phyloP scores from a whole-genome alignment of 306 rosid genomes.

The Trichosanthes truncata region DNA sequence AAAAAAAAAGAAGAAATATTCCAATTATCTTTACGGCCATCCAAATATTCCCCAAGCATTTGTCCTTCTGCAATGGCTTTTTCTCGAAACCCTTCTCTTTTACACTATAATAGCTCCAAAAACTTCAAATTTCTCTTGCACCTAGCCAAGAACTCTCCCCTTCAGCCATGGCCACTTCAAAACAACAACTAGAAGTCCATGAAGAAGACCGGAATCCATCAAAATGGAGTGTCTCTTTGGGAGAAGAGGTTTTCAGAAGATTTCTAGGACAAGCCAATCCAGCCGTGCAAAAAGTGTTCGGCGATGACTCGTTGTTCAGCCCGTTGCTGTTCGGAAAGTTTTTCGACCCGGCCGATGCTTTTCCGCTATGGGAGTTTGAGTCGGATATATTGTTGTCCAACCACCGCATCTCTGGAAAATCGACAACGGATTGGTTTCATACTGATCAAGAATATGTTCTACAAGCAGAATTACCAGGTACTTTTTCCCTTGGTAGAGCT shows the following conservation, averaged over 20 bases:
- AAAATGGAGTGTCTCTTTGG: conserved; percentile 72
- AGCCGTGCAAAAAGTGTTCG: conserved; percentile 47
- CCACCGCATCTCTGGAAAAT: conserved; percentile 46
- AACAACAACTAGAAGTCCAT: conserved; percentile 53
- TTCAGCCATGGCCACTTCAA: conserved; percentile 29
- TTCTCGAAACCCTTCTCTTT: too few species aligned
- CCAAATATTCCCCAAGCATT: conserved; percentile 59
- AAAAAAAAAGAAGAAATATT: too few species aligned
- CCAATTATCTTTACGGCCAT: conserved; percentile 57
- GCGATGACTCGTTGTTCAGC: conserved; percentile 79
- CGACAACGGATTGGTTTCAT: conserved; percentile 61
- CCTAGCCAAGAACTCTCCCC: neutral
- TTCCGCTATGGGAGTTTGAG: conserved; percentile 94
- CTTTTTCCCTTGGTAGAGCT: neutral
- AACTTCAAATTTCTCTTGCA: conserved; percentile 26
- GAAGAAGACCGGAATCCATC: conserved; percentile 54
- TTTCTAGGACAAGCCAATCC: conserved; percentile 46
- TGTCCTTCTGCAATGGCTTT: conserved; percentile 28
- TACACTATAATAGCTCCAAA: conserved; percentile 43
- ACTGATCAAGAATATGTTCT: conserved; percentile 56
- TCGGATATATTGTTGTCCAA: conserved; percentile 56
- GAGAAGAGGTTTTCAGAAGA: conserved; percentile 67
- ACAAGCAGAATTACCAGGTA: conserved; percentile 80
- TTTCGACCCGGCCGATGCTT: conserved; percentile 96
- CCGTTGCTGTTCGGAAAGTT: conserved; percentile 86